Evolutionary conservation across 495 filamentous ascomycete species (phyloP).

Genomic region (Mytilinidion resinicola): DNA sequence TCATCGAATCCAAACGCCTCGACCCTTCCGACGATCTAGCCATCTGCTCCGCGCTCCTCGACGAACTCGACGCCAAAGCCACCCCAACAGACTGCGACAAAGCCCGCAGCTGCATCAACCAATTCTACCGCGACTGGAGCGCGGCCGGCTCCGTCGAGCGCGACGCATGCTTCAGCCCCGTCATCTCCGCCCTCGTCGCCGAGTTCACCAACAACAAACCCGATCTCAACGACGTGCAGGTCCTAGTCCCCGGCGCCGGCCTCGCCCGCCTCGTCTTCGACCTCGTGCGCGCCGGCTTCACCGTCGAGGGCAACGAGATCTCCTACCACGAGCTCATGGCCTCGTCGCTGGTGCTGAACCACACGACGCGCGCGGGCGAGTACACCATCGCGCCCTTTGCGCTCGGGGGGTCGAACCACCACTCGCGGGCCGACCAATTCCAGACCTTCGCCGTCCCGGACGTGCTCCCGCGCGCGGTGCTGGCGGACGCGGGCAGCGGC

Average conservation of each 20-base stretch:
- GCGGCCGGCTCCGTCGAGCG: constrained; percentile 68
- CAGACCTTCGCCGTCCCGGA: constrained; percentile 67
- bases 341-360: constrained; percentile 81
- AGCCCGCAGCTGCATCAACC: constrained; percentile 79
- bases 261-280: constrained; percentile 85
- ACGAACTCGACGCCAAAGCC: constrained; percentile 32
- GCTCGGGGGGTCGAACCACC: constrained; percentile 72
- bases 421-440: constrained; percentile 62
- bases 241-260: constrained; percentile 86
- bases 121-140: constrained; percentile 96
- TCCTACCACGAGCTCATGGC: constrained; percentile 89
- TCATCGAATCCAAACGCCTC: constrained; percentile 4
- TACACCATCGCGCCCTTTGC: constrained; percentile 70
- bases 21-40: constrained; percentile 13
- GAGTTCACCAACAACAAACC: constrained; percentile 42
- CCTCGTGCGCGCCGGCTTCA: constrained; percentile 65
- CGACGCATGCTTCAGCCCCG: constrained; percentile 63
- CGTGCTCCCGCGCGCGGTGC: constrained; percentile 57
- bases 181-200: constrained; percentile 54
- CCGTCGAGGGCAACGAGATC: constrained; percentile 87
- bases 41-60: constrained; percentile 20
- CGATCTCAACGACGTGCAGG: constrained; percentile 41
- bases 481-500: constrained; percentile 38
- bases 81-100: constrained; percentile 63
- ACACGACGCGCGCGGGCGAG: constrained; percentile 44